Percentiles rank a stretch among this genome's conserved stretches.
Conservation (phyloP, 495 filamentous ascomycete species). For the Apodospora peruviana region DNA sequence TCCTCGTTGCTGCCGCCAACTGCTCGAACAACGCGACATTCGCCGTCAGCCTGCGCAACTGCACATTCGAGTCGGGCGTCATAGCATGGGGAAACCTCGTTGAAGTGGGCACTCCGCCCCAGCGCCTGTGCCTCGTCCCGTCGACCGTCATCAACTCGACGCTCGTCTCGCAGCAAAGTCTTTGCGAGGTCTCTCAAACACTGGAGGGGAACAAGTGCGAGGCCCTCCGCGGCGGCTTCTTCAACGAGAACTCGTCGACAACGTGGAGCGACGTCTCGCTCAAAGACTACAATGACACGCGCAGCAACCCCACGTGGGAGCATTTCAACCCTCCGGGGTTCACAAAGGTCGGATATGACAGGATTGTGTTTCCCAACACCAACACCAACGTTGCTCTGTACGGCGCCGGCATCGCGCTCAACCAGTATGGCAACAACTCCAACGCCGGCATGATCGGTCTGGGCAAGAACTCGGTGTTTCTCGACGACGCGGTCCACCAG, state of each 20-base stretch:
- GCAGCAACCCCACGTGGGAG: conserved; percentile 9
- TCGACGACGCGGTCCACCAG: conserved; percentile 3
- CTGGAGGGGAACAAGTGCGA: conserved; percentile 3
- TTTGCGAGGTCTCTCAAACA: conserved; percentile 2
- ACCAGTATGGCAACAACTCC: conserved; percentile 10
- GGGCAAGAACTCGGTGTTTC: conserved; percentile 9
- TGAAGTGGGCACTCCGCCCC: conserved; percentile 5
- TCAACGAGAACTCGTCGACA: conserved; percentile 6
- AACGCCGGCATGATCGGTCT: conserved; percentile 10
- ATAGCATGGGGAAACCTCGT: conserved; percentile 3
- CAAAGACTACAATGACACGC: conserved; percentile 3
- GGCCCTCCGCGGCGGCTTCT: conserved; percentile 5
- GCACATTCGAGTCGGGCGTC: conserved; percentile 4
- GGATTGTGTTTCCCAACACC: conserved; percentile 3
- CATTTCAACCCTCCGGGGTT: conserved; percentile 9
- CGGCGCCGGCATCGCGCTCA: conserved; percentile 8
- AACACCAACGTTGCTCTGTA: conserved; percentile 1
- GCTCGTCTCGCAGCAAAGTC: conserved; percentile 4
- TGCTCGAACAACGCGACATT: conserved; percentile 3
- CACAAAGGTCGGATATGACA: conserved; percentile 8
- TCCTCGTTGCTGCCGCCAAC: no score
- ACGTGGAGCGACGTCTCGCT: neutral
- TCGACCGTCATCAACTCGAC: conserved; percentile 10
- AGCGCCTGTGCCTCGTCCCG: conserved; percentile 5
- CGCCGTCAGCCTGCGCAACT: conserved; percentile 1